Conservation (phyloP, 768 basidiomycete species). For the Exidia glandulosa region DNA sequence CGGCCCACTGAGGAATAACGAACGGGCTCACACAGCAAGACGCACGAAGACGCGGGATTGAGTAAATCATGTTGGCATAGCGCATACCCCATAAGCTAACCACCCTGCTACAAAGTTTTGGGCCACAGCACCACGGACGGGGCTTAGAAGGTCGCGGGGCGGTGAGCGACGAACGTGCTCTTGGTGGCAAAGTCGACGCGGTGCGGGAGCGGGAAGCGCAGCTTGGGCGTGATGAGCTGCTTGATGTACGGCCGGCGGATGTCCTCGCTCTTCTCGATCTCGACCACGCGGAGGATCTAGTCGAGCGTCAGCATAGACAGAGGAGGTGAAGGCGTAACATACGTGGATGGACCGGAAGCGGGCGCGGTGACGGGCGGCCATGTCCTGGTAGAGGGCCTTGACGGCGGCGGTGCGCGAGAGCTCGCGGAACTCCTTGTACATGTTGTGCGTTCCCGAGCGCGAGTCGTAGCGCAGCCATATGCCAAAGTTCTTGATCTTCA, state of each 20-base stretch:
- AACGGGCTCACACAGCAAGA: no score
- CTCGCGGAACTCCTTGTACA: constrained; percentile 97
- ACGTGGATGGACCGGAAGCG: constrained; percentile 98
- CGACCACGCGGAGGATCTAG: constrained; percentile 96
- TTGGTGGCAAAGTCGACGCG: constrained; percentile 61
- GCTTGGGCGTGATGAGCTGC: constrained; percentile 78
- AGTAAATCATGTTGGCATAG: no score
- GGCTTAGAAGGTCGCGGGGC: constrained; percentile 59
- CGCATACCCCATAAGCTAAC: background rate
- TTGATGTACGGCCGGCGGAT: constrained; percentile 96
- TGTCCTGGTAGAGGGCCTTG: constrained; percentile 96
- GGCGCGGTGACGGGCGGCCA: constrained; percentile 98
- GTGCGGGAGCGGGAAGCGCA: constrained; percentile 97
- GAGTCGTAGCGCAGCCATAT: constrained; percentile 99
- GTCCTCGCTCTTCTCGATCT: constrained; percentile 86
- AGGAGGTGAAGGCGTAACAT: no score
- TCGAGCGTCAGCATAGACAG: no score
- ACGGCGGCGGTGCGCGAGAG: constrained; percentile 91
- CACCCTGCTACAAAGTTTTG: background rate
- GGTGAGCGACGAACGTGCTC: constrained; percentile 69
- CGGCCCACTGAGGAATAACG: no score
- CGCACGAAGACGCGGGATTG: no score
- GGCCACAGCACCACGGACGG: background rate
- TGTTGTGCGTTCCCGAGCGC: constrained; percentile 99
- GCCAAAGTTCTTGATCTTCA: constrained; percentile 99